Evolutionary conservation across 768 basidiomycete genomes (phyloP).

Genomic region (Hydnomerulius pinastri): DNA sequence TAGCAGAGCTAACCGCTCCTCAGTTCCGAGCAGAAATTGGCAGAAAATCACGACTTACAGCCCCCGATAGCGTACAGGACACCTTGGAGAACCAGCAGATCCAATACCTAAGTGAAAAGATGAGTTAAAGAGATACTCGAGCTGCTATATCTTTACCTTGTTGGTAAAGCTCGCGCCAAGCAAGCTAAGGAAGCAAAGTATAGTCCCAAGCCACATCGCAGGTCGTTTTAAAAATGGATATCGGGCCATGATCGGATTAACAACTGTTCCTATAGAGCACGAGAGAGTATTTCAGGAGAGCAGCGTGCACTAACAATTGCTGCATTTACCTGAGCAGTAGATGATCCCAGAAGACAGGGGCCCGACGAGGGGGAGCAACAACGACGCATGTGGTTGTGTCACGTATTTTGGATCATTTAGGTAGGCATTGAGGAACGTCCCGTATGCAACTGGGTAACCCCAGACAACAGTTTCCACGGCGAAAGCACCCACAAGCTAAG

Average conservation of each 20-base stretch:
- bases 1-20: slow-evolving; percentile 18
- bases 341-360: slow-evolving; percentile 23
- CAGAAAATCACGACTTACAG: slow-evolving; percentile 7
- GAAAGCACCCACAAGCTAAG: slow-evolving; percentile 28
- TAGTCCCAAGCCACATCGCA: slow-evolving; percentile 24
- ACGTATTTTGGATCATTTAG: slow-evolving; percentile 20
- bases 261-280: slow-evolving; percentile 10
- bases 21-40: neutral
- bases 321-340: slow-evolving; percentile 9
- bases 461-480: slow-evolving; percentile 29
- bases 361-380: slow-evolving; percentile 25
- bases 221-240: slow-evolving; percentile 22
- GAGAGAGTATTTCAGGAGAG: neutral
- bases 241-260: slow-evolving; percentile 24
- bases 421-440: slow-evolving; percentile 30
- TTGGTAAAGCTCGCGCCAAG: slow-evolving; percentile 29
- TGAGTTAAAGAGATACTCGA: neutral
- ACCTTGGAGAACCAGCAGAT: slow-evolving; percentile 30
- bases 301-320: neutral
- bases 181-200: slow-evolving; percentile 22
- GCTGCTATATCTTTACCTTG: slow-evolving; percentile 1
- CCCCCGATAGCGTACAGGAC: slow-evolving; percentile 35
- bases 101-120: slow-evolving; percentile 17
- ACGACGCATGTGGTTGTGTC: slow-evolving; percentile 14
- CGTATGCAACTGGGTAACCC: slow-evolving; percentile 29